Conservation (phyloP, 2,329 filamentous ascomycete genomes). For the Phialemoniopsis sp. region DNA sequence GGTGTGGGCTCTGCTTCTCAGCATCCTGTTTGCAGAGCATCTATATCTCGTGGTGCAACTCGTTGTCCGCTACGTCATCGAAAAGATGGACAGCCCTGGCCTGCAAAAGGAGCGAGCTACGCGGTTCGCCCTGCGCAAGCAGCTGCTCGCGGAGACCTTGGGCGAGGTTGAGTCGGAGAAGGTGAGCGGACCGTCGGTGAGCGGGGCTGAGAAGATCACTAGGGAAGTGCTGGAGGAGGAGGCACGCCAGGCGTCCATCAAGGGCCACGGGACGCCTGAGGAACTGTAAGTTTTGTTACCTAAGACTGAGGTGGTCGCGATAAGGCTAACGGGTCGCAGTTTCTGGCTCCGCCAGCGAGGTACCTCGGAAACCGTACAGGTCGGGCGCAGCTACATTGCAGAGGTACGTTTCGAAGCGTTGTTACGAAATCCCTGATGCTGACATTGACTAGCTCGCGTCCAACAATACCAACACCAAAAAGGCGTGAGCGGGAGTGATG, state of each 20-base stretch:
- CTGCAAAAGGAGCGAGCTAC: constrained; percentile 81
- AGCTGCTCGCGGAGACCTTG: constrained; percentile 70
- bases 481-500: too few relatives aligned
- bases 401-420: constrained; percentile 22
- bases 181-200: constrained; percentile 37
- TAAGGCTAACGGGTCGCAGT: constrained; percentile 26
- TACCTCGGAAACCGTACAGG: constrained; percentile 51
- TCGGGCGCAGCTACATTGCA: constrained; percentile 52
- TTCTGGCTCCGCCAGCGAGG: constrained; percentile 61
- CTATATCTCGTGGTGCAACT: constrained; percentile 77
- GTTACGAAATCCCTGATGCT: not conserved
- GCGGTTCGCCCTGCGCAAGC: constrained; percentile 75
- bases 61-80: constrained; percentile 67
- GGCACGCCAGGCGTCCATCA: constrained; percentile 44
- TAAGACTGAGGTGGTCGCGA: not conserved
- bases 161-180: constrained; percentile 50
- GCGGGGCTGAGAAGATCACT: constrained; percentile 59
- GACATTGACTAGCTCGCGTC: too few relatives aligned
- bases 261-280: constrained; percentile 45
- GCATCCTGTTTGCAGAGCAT: constrained; percentile 84
- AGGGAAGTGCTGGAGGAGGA: constrained; percentile 62
- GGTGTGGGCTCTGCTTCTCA: constrained; percentile 75
- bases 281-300: constrained; percentile 35
- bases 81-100: constrained; percentile 80
- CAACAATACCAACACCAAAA: too few relatives aligned